Percentiles rank a stretch among this genome's conserved stretches.
Evolutionary conservation across 2,329 filamentous ascomycete genomes (phyloP).

Genomic region (Dactylellina drechsleri): DNA sequence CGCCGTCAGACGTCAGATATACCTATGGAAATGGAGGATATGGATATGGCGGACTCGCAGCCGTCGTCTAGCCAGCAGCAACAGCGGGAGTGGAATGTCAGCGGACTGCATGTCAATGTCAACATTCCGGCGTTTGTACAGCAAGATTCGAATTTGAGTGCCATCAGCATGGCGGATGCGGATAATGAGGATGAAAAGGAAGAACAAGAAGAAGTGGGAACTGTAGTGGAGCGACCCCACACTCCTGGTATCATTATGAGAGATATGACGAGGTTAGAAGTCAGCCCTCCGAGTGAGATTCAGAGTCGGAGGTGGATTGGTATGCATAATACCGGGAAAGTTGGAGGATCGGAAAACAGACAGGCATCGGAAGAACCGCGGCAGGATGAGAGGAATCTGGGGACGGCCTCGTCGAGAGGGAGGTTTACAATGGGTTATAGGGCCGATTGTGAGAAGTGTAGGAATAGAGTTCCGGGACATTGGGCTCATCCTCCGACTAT

Average conservation of each 20-base stretch:
- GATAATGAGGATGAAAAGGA: slow-evolving; percentile 23
- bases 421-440: slow-evolving; percentile 57
- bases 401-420: slow-evolving; percentile 18
- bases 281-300: slow-evolving; percentile 42
- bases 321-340: background rate
- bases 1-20: slow-evolving; percentile 40
- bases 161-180: slow-evolving; percentile 29
- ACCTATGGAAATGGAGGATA: slow-evolving; percentile 43
- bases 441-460: slow-evolving; percentile 57
- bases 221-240: slow-evolving; percentile 22
- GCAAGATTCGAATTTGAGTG: slow-evolving; percentile 40
- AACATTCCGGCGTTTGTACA: slow-evolving; percentile 32
- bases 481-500: slow-evolving; percentile 54
- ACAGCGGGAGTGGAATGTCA: slow-evolving; percentile 16
- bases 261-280: slow-evolving; percentile 47
- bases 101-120: slow-evolving; percentile 3
- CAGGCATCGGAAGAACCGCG: background rate
- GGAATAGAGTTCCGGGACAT: slow-evolving; percentile 56
- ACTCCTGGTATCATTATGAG: slow-evolving; percentile 52
- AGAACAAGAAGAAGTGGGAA: background rate
- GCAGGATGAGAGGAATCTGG: background rate
- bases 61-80: slow-evolving; percentile 16
- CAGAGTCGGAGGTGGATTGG: slow-evolving; percentile 35
- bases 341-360: background rate
- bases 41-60: slow-evolving; percentile 47